phyloP scores from a whole-genome alignment of 345 rosid species.

The Melaleuca quinquenervia region DNA sequence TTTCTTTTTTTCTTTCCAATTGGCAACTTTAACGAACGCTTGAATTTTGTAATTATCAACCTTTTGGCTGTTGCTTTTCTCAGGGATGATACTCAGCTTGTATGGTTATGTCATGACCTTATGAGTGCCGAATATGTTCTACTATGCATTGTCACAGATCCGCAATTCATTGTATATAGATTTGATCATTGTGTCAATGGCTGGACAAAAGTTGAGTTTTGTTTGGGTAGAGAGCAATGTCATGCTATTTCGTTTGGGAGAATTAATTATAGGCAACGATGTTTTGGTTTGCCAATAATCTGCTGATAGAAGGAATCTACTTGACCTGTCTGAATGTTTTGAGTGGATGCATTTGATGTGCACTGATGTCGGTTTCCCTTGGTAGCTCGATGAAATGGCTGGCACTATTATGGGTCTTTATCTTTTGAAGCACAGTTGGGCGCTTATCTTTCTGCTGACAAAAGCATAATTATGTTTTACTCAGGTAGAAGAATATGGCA shows the following conservation, averaged over 20 bases:
- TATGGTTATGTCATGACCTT: not conserved
- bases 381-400: not conserved
- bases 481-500: conserved; percentile 48
- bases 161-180: not conserved
- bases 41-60: not conserved
- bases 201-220: not conserved
- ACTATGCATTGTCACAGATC: not conserved
- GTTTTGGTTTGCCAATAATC: not conserved
- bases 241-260: not conserved
- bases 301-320: not conserved
- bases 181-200: not conserved
- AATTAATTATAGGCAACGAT: not conserved
- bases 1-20: not conserved
- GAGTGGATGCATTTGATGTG: not conserved
- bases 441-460: not conserved
- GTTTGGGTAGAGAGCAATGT: not conserved
- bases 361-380: not conserved
- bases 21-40: not conserved
- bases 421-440: not conserved
- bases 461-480: not conserved
- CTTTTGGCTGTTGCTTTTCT: not conserved
- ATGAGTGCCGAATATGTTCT: not conserved
- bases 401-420: not conserved
- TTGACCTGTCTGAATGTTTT: not conserved
- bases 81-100: not conserved